Percentiles rank a stretch among this genome's conserved stretches.
Evolutionary conservation across 306 rosid genomes (phyloP).

Genomic region (Rosa lucieae): DNA sequence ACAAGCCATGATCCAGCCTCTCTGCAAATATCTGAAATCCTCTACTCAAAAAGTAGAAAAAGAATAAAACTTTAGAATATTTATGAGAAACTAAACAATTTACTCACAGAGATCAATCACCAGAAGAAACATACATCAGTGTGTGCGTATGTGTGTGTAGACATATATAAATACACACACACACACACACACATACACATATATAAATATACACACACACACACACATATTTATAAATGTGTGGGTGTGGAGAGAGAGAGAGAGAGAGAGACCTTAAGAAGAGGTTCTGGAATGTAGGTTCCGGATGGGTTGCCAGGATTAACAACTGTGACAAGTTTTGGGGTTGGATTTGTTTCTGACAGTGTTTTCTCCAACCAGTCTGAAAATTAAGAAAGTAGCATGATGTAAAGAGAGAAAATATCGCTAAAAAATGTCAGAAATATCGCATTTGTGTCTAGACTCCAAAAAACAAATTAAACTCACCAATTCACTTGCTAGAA

Average conservation of each 20-base stretch:
- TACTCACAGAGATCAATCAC: slow-evolving; percentile 14
- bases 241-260: too few relatives aligned
- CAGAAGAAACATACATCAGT: background rate
- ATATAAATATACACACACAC: too few relatives aligned
- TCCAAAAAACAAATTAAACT: background rate
- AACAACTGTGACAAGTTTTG: slow-evolving; percentile 89
- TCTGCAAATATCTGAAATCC: slow-evolving; percentile 76
- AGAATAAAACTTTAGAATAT: slow-evolving; percentile 27
- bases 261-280: slow-evolving; percentile 65
- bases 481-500: background rate
- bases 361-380: slow-evolving; percentile 84
- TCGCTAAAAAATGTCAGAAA: slow-evolving; percentile 10
- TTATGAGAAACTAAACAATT: background rate
- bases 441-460: background rate
- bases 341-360: slow-evolving; percentile 72
- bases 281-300: slow-evolving; percentile 84
- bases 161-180: too few relatives aligned
- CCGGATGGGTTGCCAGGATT: slow-evolving; percentile 96
- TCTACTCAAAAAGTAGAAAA: slow-evolving; percentile 46
- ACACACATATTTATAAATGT: too few relatives aligned
- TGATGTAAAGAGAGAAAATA: slow-evolving; percentile 8
- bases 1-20: slow-evolving; percentile 86
- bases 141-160: too few relatives aligned
- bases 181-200: too few relatives aligned
- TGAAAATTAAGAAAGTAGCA: slow-evolving; percentile 41